These are phyloP conservation scores for Penicillium sp. DNA, from an alignment of 2,329 filamentous ascomycete genomes.

Conservation along the genomic window DNA sequence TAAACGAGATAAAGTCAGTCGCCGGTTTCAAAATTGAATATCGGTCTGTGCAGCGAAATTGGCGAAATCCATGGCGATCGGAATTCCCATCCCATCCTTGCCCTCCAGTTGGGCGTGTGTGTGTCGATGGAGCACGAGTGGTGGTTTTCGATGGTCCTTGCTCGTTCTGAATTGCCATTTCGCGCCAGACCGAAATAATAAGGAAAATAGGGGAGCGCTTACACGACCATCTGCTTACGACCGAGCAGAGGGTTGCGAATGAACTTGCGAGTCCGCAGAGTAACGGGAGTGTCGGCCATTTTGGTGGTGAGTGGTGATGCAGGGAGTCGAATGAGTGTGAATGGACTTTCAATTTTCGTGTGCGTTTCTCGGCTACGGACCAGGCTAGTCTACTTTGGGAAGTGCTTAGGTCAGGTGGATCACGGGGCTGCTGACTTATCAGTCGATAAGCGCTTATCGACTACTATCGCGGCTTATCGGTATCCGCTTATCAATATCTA, in stretches of 20 bases:
- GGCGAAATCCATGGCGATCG: background rate
- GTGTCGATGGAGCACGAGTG: background rate
- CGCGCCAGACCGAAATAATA: constrained; percentile 10
- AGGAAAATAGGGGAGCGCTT: constrained; percentile 52
- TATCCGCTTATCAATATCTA: background rate
- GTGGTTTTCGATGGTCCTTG: background rate
- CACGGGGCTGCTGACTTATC: constrained; percentile 6
- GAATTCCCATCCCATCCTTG: background rate
- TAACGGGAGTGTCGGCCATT: constrained; percentile 83
- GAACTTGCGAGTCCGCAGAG: constrained; percentile 99
- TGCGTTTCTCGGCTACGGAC: constrained; percentile 44
- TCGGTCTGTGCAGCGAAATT: background rate
- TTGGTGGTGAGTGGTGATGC: constrained; percentile 46
- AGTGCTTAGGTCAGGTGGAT: constrained; percentile 14
- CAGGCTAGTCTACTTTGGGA: constrained; percentile 30
- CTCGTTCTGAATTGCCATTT: background rate
- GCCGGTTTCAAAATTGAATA: constrained; percentile 6
- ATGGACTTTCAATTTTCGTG: constrained; percentile 43
- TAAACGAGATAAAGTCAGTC: constrained; percentile 44
- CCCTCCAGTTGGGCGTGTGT: background rate
- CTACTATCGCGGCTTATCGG: background rate
- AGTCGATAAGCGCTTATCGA: background rate
- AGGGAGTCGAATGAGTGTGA: constrained; percentile 21
- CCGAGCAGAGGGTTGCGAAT: constrained; percentile 99
- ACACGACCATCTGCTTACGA: constrained; percentile 99